Evolutionary conservation across 1,139 yeast genomes (phyloP), one percentile per base, ranked within the genome.

Genomic region (Scheffersomyces lignicola): DNA sequence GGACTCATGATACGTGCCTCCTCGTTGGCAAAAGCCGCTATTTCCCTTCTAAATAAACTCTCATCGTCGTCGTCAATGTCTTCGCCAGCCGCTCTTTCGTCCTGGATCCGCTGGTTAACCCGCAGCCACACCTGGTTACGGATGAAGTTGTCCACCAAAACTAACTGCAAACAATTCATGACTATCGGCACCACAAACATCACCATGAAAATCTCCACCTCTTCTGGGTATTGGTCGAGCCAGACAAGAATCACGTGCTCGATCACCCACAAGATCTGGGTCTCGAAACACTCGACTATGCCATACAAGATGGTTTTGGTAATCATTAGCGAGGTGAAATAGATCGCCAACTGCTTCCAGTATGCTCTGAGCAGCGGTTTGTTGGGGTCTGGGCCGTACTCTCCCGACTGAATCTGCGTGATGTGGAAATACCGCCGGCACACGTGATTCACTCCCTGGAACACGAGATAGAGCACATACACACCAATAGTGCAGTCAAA

Each of bases 401-500:
- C 80, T 2, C 97, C 97, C 33, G 94, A 82, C 36, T 83, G 80
- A 5, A 88, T 82, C 36, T 86, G 60, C 2, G 70, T 60, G 24
- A 69, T 48, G 23, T 60, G 61, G 11, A 69, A 47, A 40, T 56
- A 52, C 5, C 56, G 41, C 34, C 49, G 54, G 37, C 68, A 60
- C 7, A 69, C 78, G 32, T 63, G 54, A 31, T 85, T 69, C 3
- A 76, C 62, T 2, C 65, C 53, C 27, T 54, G 58, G 42, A 71
- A 69, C 11, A 84, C 83, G 8, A 76, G 52, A 25, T 62, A 89
- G 28, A 92, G 67, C 3, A 90, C 73, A 16, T 94, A 94, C 2
- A 89, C 95, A 0, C 98, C 98, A n/a, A 90, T 73, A 0, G 98
- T 92, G 30, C 97, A 90, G 57, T 92, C 98, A 54, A 90, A 76